Base-by-base conservation (phyloP, 2,329 filamentous ascomycete species). In the Colletotrichum costaricense region DNA sequence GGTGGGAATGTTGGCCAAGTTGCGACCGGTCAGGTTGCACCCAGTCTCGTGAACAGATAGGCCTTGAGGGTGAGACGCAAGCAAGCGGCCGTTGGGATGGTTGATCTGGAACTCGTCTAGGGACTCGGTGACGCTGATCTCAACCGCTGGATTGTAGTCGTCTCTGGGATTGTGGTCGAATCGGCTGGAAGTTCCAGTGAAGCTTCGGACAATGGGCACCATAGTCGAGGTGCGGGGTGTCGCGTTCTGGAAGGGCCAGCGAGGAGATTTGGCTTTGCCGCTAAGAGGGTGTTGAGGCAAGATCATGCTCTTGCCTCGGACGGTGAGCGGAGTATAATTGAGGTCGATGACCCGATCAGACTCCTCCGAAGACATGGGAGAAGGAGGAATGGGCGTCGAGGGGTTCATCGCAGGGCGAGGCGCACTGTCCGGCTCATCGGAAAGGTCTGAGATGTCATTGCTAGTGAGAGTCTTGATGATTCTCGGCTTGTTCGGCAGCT, bases 161-260 rank as follows among this genome's bases (percentile, higher is more conserved):
- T 4, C 14, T 19, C 14, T 64, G 14, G 19, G 11, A 22, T 38
- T 24, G 2, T 1, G 22, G 24, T 54, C 42, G 8, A 26, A n/a
- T 14, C 2, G 22, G 5, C 62, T 22, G n/a, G 67, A 59, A 8
- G 56, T 65, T 0, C 16, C 55, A 4, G 71, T 71, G 28, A 66
- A 5, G 49, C 67, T 62, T 14, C 24, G 71, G n/a, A 56, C 22
- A 22, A 73, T 63, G 46, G 71, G 67, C 4, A 60, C 67, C 62
- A 73, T 71, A 22, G 52, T 62, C 2, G 70, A 60, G 14, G 42
- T n/a, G 2, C 71, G 67, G 1, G 71, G 71, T 2, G 71, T 73
- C 8, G 67, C 71, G 38, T 73, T 24, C 6, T 73, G 71, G 35
- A 73, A 73, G 19, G 71, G 71, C 71, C 71, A 73, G 14, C 60